Base-by-base conservation (phyloP, 495 filamentous ascomycete genomes). In the Tuber indicum region DNA sequence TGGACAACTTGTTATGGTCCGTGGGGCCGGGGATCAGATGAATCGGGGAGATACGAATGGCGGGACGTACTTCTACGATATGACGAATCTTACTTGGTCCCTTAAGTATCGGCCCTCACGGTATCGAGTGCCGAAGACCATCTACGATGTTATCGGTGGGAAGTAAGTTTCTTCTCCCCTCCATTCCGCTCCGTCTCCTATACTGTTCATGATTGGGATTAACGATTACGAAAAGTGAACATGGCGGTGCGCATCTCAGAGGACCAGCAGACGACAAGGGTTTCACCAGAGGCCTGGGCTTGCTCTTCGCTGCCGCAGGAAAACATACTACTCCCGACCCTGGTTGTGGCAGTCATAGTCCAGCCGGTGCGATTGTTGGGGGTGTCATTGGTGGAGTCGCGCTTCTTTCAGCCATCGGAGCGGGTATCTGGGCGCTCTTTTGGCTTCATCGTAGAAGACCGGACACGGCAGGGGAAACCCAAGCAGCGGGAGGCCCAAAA, bases 331-430 rank as follows among this genome's bases (percentile, higher is more conserved):
- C 21, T 6, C 17, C 32, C 26, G 43, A 1, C 41, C 5, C 26
- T 2, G 8, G 2, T 74, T 52, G 17, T 44, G 41, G 72, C 5
- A 46, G 74, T 23, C 72, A 76, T 10, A 80, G 73, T 41, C 8
- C 58, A 32, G 78, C 77, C 9, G 82, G 82, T 8, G 77, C 82
- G 32, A 80, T 83, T 19, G 82, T 72, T 12, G 82, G 82, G 5
- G 82, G 82, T 17, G 75, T 84, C 36, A 73, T 84, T n/a, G 82
- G 82, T 1, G 82, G 82, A 12, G 9, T 83, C 26, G 75, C 62
- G 5, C 78, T 45, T 17, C 21, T 77, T 21, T 78, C 75, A 7
- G 21, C 81, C 9, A 23, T 81, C 70, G 79, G 66, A 7, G 36
- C 70, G 49, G 77, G 77, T 4, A 26, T 26, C 2, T 74, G 73